Evolutionary conservation across 148 eudicot species (phyloP), one percentile per base, ranked within the genome.

Genomic region (Fagopyrum esculentum): DNA sequence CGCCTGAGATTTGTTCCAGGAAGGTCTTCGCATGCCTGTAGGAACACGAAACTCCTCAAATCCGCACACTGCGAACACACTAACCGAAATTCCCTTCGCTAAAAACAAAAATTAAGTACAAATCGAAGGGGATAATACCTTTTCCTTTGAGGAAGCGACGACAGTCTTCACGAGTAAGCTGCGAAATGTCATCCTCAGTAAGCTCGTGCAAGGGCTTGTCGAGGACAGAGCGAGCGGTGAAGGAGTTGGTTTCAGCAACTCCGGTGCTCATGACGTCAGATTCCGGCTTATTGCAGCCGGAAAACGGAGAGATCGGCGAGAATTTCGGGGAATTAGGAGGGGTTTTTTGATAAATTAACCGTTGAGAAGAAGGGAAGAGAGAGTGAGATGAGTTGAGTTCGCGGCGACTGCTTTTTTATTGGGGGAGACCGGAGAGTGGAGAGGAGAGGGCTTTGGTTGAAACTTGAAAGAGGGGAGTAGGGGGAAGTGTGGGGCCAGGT

Each of bases 1-100:
- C 88, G 97, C 98, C 85, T 94, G 97, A 15, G 96, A 94, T 85
- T 94, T 94, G 87, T 94, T 94, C 97, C 98, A 94, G 45, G 97
- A 94, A 68, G 98, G 98, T 50, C 96, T 77, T 56, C 98, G 80
- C 98, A 94, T 94, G 26, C 98, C 97, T 92, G 77, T 57, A 77
- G 69, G 73, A 54, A 68, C 70, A 15, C 40, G 8, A n/a, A 73
- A 56, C 6, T 50, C 10, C 49, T 40, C 73, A 13, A 59, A 16
- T 59, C 19, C 2, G 45, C 49, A 22, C 60, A 76, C 19, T 5
- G n/a, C 49, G 45, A 9, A 74, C 19, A 55, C 11, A 19, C 57
- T 54, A 30, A 74, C 22, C 70, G 19, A 50, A 69, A 64, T 64
- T 64, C 15, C 59, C 22, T 4, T 16, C 15, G 22, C 59, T 4